These are phyloP conservation scores for Beta corolliflora DNA, from an alignment of 179 eudicot genomes.

Conservation along the genomic window DNA sequence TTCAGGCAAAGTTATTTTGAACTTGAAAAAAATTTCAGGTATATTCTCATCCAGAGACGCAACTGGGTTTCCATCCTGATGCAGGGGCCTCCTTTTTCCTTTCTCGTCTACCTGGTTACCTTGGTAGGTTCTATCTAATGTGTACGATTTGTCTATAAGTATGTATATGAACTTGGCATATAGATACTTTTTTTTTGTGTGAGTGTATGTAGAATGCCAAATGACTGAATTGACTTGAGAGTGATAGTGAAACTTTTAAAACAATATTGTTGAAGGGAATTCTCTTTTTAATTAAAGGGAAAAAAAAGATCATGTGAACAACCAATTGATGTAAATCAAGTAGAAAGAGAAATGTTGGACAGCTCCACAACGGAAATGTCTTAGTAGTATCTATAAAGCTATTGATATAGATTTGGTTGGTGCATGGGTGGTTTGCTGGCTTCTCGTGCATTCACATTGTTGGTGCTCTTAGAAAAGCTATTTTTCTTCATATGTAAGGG, in stretches of 20 bases:
- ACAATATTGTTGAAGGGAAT: background rate
- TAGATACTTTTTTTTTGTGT: background rate
- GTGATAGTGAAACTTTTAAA: background rate
- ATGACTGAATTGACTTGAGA: background rate
- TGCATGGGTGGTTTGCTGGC: background rate
- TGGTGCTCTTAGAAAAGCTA: background rate
- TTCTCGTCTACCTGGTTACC: conserved; percentile 91
- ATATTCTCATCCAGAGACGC: conserved; percentile 76
- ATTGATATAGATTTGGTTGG: background rate
- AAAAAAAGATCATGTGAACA: background rate
- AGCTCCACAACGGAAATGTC: background rate
- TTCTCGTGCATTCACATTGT: background rate
- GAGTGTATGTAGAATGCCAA: background rate
- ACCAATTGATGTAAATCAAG: background rate
- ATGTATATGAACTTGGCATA: background rate
- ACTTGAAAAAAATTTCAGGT: conserved; percentile 49
- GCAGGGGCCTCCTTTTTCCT: conserved; percentile 93
- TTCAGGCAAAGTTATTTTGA: conserved; percentile 16
- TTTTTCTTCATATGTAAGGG: background rate
- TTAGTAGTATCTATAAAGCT: background rate
- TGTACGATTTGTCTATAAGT: background rate
- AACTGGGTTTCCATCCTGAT: conserved; percentile 93
- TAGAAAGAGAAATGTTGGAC: background rate
- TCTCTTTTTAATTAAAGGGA: background rate
- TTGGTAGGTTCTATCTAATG: conserved; percentile 49